Evolutionary conservation across 306 rosid species (phyloP).

Genomic region (Vigna mungo): DNA sequence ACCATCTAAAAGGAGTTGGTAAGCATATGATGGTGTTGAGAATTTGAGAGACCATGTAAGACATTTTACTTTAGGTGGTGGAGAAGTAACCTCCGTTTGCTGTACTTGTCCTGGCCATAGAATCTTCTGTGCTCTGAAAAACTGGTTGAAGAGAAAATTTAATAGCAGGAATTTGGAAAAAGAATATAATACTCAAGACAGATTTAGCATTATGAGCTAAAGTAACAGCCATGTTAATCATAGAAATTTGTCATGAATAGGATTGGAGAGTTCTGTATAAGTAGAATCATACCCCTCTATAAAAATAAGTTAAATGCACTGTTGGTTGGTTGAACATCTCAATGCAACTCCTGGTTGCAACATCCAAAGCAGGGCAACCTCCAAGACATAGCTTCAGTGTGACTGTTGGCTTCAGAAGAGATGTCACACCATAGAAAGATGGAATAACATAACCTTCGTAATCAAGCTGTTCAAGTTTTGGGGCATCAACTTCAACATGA

Average conservation of each 20-base stretch:
- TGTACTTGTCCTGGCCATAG: conserved; percentile 1
- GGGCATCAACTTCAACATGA: background rate
- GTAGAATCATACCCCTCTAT: background rate
- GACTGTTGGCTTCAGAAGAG: background rate
- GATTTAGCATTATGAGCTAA: no score
- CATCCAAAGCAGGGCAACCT: background rate
- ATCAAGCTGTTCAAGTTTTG: background rate
- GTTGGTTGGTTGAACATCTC: conserved; percentile 1
- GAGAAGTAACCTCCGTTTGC: background rate
- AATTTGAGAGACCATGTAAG: background rate
- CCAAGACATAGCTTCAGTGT: background rate
- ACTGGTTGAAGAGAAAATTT: background rate
- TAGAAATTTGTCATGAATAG: no score
- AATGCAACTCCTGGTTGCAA: background rate
- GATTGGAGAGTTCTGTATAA: background rate
- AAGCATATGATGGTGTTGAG: background rate
- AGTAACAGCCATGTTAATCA: no score
- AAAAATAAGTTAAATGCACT: background rate
- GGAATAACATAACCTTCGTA: background rate
- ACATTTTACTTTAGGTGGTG: background rate
- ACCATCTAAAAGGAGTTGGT: background rate
- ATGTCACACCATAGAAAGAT: background rate
- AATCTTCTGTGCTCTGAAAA: background rate
- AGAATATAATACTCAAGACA: no score
- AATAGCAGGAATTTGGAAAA: no score